Base-by-base conservation (phyloP, 1,284 basidiomycete species). In the Moniliella sp. region DNA sequence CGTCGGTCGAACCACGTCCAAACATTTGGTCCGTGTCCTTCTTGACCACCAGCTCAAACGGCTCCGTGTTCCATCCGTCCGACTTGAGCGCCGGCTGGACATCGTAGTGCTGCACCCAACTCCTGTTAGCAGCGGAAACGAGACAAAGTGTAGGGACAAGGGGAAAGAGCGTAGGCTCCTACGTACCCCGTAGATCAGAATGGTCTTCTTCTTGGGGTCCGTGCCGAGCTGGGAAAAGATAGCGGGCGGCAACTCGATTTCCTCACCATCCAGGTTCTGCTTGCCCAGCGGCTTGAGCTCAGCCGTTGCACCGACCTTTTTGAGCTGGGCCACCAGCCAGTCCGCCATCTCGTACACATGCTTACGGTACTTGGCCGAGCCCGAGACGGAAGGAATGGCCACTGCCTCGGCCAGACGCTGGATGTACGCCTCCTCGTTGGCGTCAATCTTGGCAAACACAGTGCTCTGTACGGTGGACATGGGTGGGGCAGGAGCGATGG, bases 201-300 rank as follows among this genome's bases (percentile, higher is more conserved):
- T 73, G 0, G 82, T 93, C 71, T 79, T 86, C 46, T 58, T 58
- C 72, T 88, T 88, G 11, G 72, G 70, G 62, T 88, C 80, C 33
- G 75, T 68, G 9, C 84, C 83, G 25, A 51, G 45, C 27, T 52
- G 34, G 4, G 79, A 86, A 26, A 94, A 70, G 52, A 97, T 73
- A 4, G 75, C 81, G 5, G 83, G 83, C 0, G 88, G 86, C 3
- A 97, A 70, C 28, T 71, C 68, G 28, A 71, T 52, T 25, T 86
- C 67, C 44, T 73, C 68, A 47, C 81, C 82, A 34, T 86, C 80
- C 55, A 91, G 70, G 7, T 64, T 64, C 42, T 94, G 86, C 43
- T 67, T 73, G 13, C 91, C 88, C 3, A 60, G 44, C 17, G 46
- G 43, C 35, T 51, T 43, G 32, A 51, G 41, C 35, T 45, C 36